Conservation (phyloP, 352 stramenopile genomes). For the Albugo candida region DNA sequence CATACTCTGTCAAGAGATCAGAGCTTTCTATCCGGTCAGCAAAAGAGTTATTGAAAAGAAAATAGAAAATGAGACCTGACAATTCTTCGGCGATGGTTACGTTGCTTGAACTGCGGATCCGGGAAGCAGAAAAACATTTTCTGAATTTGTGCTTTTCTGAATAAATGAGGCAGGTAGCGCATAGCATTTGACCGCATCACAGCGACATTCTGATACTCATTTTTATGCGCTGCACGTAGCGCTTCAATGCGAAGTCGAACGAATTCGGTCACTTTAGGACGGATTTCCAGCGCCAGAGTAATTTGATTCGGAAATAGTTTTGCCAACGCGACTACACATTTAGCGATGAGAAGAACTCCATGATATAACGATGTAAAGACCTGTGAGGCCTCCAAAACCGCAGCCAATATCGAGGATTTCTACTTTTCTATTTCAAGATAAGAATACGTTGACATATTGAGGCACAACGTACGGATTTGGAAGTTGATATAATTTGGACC, state of each 20-base stretch:
- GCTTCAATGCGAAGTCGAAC: conserved; percentile 82
- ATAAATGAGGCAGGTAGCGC: conserved; percentile 79
- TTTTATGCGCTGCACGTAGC: conserved; percentile 43
- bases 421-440: conserved; percentile 27
- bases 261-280: conserved; percentile 88
- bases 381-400: conserved; percentile 93
- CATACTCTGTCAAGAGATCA: conserved; percentile 92
- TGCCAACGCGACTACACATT: conserved; percentile 63
- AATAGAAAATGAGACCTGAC: conserved; percentile 33
- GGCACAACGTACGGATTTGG: conserved; percentile 33
- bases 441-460: not conserved
- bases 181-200: conserved; percentile 94
- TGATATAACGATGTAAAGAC: conserved; percentile 12
- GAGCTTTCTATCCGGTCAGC: conserved; percentile 22
- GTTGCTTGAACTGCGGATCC: conserved; percentile 98
- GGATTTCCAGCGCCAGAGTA: conserved; percentile 94
- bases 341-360: not conserved
- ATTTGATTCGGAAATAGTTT: conserved; percentile 84
- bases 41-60: not conserved
- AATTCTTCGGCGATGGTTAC: conserved; percentile 91
- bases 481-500: conserved; percentile 85
- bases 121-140: conserved; percentile 99
- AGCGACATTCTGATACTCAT: conserved; percentile 90
- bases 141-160: conserved; percentile 69
- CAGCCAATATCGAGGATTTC: conserved; percentile 94